Conservation (phyloP, 1,284 basidiomycete genomes). For the Cerioporus squamosus region DNA sequence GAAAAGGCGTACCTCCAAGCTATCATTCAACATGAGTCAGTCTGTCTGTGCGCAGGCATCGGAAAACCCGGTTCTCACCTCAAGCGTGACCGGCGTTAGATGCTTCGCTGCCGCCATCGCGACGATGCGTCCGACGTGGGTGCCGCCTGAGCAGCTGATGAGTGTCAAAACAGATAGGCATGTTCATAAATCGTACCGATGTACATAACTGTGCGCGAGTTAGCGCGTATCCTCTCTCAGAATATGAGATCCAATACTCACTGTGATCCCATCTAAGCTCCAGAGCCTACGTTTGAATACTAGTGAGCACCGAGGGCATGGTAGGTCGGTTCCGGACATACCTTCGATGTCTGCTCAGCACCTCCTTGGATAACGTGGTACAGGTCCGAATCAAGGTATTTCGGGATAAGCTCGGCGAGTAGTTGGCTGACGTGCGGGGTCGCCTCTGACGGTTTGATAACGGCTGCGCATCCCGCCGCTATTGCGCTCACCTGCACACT, state of each 20-base stretch:
- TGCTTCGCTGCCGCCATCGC: conserved; percentile 85
- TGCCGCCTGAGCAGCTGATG: conserved; percentile 50
- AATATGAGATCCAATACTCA: conserved; percentile 46
- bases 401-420: conserved; percentile 77
- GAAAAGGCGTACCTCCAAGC: conserved; percentile 15
- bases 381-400: conserved; percentile 80
- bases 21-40: not conserved
- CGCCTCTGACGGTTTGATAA: conserved; percentile 84
- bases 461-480: conserved; percentile 77
- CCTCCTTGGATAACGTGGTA: conserved; percentile 79
- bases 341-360: conserved; percentile 74
- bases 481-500: conserved; percentile 69
- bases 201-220: conserved; percentile 54
- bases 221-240: not conserved
- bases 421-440: conserved; percentile 68
- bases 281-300: too few species aligned
- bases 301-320: too few species aligned
- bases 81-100: conserved; percentile 83
- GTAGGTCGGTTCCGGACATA: too few species aligned
- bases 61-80: conserved; percentile 43
- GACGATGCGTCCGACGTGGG: conserved; percentile 81
- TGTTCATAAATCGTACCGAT: conserved; percentile 43
- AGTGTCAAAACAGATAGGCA: not conserved
- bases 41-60: not conserved
- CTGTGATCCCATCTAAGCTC: conserved; percentile 88